A percentile compares a stretch with the other conserved stretches of the same genome.
These are phyloP conservation scores for Paxillus ammoniavirescens DNA, from an alignment of 768 basidiomycete genomes.

Conservation along the genomic window DNA sequence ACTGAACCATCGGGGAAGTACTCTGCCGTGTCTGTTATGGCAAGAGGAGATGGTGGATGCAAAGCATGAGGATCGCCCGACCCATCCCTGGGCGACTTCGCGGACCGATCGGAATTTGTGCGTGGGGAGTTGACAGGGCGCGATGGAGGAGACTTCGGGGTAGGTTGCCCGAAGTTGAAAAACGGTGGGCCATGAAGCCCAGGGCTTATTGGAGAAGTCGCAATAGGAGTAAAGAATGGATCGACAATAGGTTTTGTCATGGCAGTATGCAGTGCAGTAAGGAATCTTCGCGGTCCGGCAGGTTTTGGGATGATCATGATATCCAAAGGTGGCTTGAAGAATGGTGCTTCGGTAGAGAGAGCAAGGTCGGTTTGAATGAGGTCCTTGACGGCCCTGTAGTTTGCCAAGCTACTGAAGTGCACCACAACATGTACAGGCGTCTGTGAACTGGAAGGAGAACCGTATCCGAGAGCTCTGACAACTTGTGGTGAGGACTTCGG, in stretches of 20 bases:
- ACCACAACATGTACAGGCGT: slow-evolving; percentile 51
- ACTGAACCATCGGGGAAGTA: slow-evolving; percentile 62
- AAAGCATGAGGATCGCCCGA: slow-evolving; percentile 36
- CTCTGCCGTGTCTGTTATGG: slow-evolving; percentile 70
- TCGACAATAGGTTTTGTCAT: slow-evolving; percentile 84
- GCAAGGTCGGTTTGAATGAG: slow-evolving; percentile 61
- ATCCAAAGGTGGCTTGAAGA: slow-evolving; percentile 64
- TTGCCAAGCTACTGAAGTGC: slow-evolving; percentile 88
- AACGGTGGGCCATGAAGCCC: slow-evolving; percentile 50
- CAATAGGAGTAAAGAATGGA: slow-evolving; percentile 91
- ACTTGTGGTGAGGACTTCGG: slow-evolving; percentile 83
- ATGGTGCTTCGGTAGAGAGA: slow-evolving; percentile 42
- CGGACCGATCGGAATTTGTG: slow-evolving; percentile 60
- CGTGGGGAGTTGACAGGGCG: slow-evolving; percentile 47
- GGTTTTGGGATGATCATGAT: slow-evolving; percentile 98
- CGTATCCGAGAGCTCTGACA: slow-evolving; percentile 49
- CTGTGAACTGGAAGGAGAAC: slow-evolving; percentile 26
- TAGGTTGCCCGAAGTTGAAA: slow-evolving; percentile 31
- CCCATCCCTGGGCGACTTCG: slow-evolving; percentile 52
- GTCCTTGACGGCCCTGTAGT: slow-evolving; percentile 88
- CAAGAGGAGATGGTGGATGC: slow-evolving; percentile 67
- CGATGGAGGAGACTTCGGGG: slow-evolving; percentile 43
- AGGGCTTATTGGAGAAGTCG: slow-evolving; percentile 86
- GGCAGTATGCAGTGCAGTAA: slow-evolving; percentile 91
- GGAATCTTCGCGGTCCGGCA: slow-evolving; percentile 88